Percentiles rank a stretch among this genome's conserved stretches.
These are phyloP conservation scores for Trichoderma semiorbis DNA, from an alignment of 2,329 filamentous ascomycete species.

Conservation along the genomic window DNA sequence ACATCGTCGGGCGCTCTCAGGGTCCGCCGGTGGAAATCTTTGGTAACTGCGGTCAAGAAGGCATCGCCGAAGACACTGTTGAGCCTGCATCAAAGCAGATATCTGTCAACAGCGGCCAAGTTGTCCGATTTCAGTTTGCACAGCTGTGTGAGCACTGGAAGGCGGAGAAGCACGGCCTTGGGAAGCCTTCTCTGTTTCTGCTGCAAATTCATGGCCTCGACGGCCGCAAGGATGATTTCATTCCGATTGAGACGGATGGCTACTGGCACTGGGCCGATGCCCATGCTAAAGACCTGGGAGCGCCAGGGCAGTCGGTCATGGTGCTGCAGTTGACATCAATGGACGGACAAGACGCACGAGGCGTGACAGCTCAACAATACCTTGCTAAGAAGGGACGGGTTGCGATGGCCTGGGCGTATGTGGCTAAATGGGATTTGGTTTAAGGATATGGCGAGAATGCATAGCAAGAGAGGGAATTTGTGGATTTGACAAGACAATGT, in stretches of 20 bases:
- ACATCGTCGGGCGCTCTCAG: conserved; percentile 60
- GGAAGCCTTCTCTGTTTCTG: conserved; percentile 65
- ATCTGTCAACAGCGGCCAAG: conserved; percentile 51
- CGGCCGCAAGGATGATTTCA: conserved; percentile 62
- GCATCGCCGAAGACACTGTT: conserved; percentile 56
- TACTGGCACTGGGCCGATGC: conserved; percentile 82
- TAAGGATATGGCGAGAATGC: conserved; percentile 19
- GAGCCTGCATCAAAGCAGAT: conserved; percentile 53
- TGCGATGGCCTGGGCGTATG: conserved; percentile 43
- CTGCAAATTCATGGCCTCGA: conserved; percentile 64
- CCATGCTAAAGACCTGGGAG: conserved; percentile 60
- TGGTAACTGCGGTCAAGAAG: conserved; percentile 45
- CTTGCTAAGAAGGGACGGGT: conserved; percentile 41
- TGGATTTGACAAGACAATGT: neutral
- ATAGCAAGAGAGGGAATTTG: neutral
- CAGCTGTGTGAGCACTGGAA: conserved; percentile 82
- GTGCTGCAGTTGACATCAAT: conserved; percentile 58
- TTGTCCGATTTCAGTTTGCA: conserved; percentile 75
- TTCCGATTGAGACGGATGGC: conserved; percentile 74
- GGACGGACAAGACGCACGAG: conserved; percentile 45
- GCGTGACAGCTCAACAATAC: conserved; percentile 47
- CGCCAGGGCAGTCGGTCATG: conserved; percentile 63
- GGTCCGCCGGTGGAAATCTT: conserved; percentile 49
- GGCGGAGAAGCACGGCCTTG: conserved; percentile 62
- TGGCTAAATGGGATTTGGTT: conserved; percentile 50